These are phyloP conservation scores for Trametes cubensis DNA, from an alignment of 768 basidiomycete genomes.

Conservation along the genomic window DNA sequence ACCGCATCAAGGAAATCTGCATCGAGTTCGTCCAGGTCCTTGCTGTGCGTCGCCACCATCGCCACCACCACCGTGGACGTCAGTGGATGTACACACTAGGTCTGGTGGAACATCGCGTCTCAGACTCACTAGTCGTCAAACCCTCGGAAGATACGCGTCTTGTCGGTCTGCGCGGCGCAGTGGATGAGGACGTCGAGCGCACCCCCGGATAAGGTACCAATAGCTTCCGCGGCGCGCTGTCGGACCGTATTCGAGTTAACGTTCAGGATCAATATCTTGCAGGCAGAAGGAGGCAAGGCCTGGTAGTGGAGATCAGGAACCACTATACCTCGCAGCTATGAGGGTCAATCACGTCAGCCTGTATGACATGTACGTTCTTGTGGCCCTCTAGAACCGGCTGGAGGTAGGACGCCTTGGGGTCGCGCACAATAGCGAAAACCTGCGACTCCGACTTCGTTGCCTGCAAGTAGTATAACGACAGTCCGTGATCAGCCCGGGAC, in stretches of 20 bases:
- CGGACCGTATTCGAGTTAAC: constrained; percentile 18
- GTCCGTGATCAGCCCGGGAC: background rate
- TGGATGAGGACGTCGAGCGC: constrained; percentile 6
- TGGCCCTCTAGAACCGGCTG: background rate
- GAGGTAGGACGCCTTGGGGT: constrained; percentile 17
- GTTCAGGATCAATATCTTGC: background rate
- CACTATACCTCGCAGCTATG: constrained; percentile 34
- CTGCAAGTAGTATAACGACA: background rate
- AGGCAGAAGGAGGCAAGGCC: background rate
- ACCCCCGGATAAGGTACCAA: background rate
- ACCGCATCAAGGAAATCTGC: constrained; percentile 18
- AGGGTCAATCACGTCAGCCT: constrained; percentile 40
- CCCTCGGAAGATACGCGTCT: background rate
- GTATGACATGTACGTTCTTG: constrained; percentile 37
- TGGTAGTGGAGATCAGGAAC: no score
- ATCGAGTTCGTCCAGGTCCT: constrained; percentile 19
- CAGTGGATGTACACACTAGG: background rate
- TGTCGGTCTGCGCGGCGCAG: background rate
- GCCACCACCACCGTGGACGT: no score
- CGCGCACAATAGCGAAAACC: constrained; percentile 31
- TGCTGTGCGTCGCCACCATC: background rate
- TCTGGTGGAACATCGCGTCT: background rate
- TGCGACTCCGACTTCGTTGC: constrained; percentile 17
- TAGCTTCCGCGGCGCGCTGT: constrained; percentile 20
- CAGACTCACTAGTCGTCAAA: constrained; percentile 5